Base-by-base conservation (phyloP, 495 filamentous ascomycete species). In the Amphirosellinia nigrospora region DNA sequence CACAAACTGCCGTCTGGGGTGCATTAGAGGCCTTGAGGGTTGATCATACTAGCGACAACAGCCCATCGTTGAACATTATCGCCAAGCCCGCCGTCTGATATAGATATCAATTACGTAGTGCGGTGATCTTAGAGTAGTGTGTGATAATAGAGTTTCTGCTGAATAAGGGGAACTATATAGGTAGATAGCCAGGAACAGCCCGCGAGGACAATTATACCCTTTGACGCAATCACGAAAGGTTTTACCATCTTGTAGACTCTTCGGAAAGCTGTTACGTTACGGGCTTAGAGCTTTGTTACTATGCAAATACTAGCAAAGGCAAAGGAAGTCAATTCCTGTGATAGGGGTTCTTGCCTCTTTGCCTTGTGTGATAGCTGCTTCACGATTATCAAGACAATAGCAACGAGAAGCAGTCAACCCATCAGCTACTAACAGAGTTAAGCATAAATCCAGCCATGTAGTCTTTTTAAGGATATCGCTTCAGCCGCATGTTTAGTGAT, bases 1-100 rank as follows among this genome's bases (percentile, higher is more conserved):
- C 45, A 52, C 21, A 28, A 15, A 34, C 21, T 64, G 38, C 62
- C n/a, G 28, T 53, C 63, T 65, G 63, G 63, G 63, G 63, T 65
- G 63, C 32, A 65, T 52, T 28, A 36, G 15, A 28, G 32, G 39
- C 23, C 39, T 38, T 41, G 16, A 62, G 10, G 32, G 36, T 19
- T 62, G 43, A 48, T 48, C 61, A 36, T 26, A 64, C 41, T 50
- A 2, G 21, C 39, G 23, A 19, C 38, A 28, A 23, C 15, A 64
- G 61, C 61, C 43, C 43, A 28, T 60, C 32, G 16, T 41, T 28
- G 1, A n/a, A n/a, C n/a, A n/a, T n/a, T n/a, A n/a, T n/a, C 50
- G 11, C 50, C 23, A 28, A 28, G 50, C 26, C n/a, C n/a, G n/a
- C n/a, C n/a, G n/a, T n/a, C n/a, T n/a, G n/a, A n/a, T n/a, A n/a